Evolutionary conservation across 2,329 filamentous ascomycete genomes (phyloP), one percentile per base, ranked within the genome.

Genomic region (Aspergillus pseudotamarii): DNA sequence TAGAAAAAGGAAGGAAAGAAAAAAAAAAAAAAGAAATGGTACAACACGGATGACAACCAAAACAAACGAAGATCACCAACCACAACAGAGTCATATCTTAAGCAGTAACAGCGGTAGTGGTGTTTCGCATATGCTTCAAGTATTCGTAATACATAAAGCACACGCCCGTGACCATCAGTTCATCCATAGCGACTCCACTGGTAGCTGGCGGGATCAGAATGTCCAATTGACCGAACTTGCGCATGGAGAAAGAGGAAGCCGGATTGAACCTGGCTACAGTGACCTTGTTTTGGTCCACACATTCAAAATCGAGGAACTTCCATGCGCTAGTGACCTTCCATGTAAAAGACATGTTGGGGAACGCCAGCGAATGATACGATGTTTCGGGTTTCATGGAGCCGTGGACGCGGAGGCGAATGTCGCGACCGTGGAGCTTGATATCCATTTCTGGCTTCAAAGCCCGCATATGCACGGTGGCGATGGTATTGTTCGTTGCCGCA

Each of bases 271-370:
- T 50, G 12, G 63, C 62, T 6, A 64, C 56, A 1, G 28, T 50
- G 3, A 57, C 38, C 19, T 23, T 26, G 26, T 64, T 64, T 1
- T 53, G 43, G 34, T 64, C 62, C 10, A 57, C 55, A 19, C 58
- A 55, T 58, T 64, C 63, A 51, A 64, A 62, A 19, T 48, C 55
- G 28, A 64, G 23, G 50, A 36, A 21, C 28, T 64, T 64, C 34
- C 54, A 38, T 3, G 48, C 58, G 3, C 57, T 60, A 19, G 45
- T 48, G 38, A 45, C 57, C 45, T 58, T 62, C 63, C 63, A 64
- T 2, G 45, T 50, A 19, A 62, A 14, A 4, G 38, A 14, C 4
- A 19, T 43, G 26, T 54, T 62, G 2, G 55, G 26, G 14, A 62
- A 30, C 3, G 63, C 58, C 1, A 57, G 41, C 2, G 63, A 64